Evolutionary conservation across 2,329 filamentous ascomycete species (phyloP).

Genomic region (Periglandula ipomoeae): DNA sequence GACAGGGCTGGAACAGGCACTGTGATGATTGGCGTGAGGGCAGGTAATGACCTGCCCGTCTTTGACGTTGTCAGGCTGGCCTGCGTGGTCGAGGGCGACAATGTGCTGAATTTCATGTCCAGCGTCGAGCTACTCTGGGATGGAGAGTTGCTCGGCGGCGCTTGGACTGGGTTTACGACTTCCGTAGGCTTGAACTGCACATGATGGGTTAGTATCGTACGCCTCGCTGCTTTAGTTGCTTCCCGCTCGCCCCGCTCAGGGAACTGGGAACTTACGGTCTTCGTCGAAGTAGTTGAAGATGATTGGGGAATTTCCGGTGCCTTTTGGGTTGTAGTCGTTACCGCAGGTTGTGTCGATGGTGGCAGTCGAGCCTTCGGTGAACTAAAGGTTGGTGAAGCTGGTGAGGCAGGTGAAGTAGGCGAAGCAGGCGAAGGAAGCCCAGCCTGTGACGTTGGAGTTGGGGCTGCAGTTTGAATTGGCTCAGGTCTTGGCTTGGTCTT

Average conservation of each 20-base stretch:
- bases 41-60: not conserved
- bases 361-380: not conserved
- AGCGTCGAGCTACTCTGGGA: not conserved
- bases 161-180: not conserved
- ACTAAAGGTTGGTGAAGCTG: not conserved
- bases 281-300: not conserved
- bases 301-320: not conserved
- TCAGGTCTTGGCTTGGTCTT: not conserved
- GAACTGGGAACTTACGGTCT: not conserved
- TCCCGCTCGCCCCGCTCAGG: not conserved
- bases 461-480: not conserved
- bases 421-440: not conserved
- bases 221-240: not conserved
- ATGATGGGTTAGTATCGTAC: not conserved
- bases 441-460: not conserved
- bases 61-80: not conserved
- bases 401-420: no score
- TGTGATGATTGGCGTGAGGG: slow-evolving; percentile 2
- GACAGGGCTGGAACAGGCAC: slow-evolving; percentile 2
- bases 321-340: not conserved
- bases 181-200: not conserved
- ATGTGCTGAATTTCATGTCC: not conserved
- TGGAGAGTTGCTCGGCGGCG: not conserved
- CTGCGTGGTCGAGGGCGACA: not conserved
- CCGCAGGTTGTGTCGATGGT: not conserved